These are phyloP conservation scores for Pleurotus tuoliensis DNA, from an alignment of 768 basidiomycete genomes.

Conservation along the genomic window DNA sequence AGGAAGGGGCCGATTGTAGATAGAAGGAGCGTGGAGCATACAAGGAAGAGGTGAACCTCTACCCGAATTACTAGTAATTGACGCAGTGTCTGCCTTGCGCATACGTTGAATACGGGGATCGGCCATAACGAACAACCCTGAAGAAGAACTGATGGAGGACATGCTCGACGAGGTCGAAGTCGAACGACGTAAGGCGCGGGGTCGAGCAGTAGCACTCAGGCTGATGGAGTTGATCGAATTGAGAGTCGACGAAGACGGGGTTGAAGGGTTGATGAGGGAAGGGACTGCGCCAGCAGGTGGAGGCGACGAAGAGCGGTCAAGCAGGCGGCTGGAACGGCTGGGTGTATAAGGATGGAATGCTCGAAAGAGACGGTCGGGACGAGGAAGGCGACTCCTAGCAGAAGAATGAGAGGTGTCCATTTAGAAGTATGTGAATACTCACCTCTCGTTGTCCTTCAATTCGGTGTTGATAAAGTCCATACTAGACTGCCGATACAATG, in stretches of 20 bases:
- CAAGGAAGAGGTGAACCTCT: slow-evolving; percentile 5
- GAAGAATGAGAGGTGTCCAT: slow-evolving; percentile 13
- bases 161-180: slow-evolving; percentile 37
- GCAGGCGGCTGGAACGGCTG: slow-evolving; percentile 26
- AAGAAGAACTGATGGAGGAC: slow-evolving; percentile 40
- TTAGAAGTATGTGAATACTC: slow-evolving; percentile 21
- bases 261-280: slow-evolving; percentile 49
- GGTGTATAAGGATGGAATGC: slow-evolving; percentile 60
- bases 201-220: slow-evolving; percentile 34
- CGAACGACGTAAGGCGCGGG: slow-evolving; percentile 39
- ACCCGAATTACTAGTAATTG: slow-evolving; percentile 17
- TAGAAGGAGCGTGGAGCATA: slow-evolving; percentile 1
- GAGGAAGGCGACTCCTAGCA: slow-evolving; percentile 57
- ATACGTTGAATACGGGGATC: slow-evolving; percentile 52
- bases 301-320: slow-evolving; percentile 33
- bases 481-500: slow-evolving; percentile 76
- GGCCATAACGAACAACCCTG: slow-evolving; percentile 33
- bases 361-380: slow-evolving; percentile 50
- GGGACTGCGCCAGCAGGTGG: slow-evolving; percentile 34
- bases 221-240: slow-evolving; percentile 42
- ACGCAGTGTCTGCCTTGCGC: slow-evolving; percentile 36
- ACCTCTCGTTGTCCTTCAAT: slow-evolving; percentile 56
- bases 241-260: slow-evolving; percentile 63
- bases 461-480: slow-evolving; percentile 79
- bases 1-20: slow-evolving; percentile 4